Evolutionary conservation across 257 asterid genomes (phyloP).

Genomic region (Solanum sejunctum): DNA sequence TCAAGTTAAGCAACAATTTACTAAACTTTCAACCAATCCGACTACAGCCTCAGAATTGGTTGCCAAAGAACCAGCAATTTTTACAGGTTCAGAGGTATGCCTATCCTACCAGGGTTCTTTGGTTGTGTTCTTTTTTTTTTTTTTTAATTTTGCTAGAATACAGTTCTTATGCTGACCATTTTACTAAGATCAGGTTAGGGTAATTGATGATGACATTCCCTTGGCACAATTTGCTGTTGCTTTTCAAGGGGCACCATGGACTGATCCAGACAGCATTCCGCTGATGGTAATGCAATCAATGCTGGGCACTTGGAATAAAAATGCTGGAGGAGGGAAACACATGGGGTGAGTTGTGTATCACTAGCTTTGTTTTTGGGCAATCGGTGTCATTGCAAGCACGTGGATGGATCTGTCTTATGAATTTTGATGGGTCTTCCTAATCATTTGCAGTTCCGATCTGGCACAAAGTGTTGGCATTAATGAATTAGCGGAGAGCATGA

Average conservation of each 20-base stretch:
- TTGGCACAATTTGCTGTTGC: slow-evolving; percentile 83
- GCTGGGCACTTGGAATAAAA: slow-evolving; percentile 78
- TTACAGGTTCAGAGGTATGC: slow-evolving; percentile 89
- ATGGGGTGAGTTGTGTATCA: slow-evolving; percentile 49
- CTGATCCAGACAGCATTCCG: slow-evolving; percentile 80
- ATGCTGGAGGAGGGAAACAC: slow-evolving; percentile 71
- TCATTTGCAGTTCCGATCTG: slow-evolving; percentile 49
- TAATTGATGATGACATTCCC: slow-evolving; percentile 66
- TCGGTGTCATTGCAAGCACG: background rate
- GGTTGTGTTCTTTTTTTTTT: too few species aligned
- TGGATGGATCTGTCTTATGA: background rate
- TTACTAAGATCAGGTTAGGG: slow-evolving; percentile 41
- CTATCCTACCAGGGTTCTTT: slow-evolving; percentile 2
- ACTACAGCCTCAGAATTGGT: slow-evolving; percentile 52
- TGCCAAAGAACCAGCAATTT: slow-evolving; percentile 57
- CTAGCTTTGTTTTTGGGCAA: background rate
- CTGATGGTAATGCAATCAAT: slow-evolving; percentile 80
- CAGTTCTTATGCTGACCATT: background rate
- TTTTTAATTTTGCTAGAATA: background rate
- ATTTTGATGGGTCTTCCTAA: slow-evolving; percentile 9
- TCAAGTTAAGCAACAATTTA: slow-evolving; percentile 50
- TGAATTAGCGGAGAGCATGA: slow-evolving; percentile 77
- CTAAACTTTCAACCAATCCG: slow-evolving; percentile 47
- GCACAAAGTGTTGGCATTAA: slow-evolving; percentile 63
- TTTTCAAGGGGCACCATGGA: slow-evolving; percentile 92